These are phyloP conservation scores for Suillus hirtellus DNA, from an alignment of 768 basidiomycete genomes.

Conservation along the genomic window DNA sequence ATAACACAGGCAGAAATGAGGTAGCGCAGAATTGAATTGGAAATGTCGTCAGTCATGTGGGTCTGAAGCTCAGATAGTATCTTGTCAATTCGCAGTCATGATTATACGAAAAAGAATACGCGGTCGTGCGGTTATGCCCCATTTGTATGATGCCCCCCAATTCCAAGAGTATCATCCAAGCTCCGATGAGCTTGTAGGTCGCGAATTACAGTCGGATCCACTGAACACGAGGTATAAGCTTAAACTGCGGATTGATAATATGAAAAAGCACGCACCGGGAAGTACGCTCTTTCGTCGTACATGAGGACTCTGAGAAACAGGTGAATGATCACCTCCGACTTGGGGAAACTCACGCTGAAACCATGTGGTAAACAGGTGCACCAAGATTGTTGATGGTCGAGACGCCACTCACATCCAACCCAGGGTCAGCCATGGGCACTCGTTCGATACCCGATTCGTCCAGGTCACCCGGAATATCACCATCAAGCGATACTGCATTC, in stretches of 20 bases:
- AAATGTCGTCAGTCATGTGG: constrained; percentile 33
- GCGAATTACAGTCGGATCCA: constrained; percentile 85
- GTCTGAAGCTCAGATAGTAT: constrained; percentile 13
- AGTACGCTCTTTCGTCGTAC: constrained; percentile 93
- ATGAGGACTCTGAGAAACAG: constrained; percentile 67
- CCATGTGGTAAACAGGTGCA: constrained; percentile 19
- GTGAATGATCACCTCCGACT: constrained; percentile 59
- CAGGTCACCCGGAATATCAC: constrained; percentile 59
- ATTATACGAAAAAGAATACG: constrained; percentile 17
- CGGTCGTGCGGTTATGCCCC: constrained; percentile 24
- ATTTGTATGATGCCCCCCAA: constrained; percentile 30
- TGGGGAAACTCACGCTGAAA: constrained; percentile 67
- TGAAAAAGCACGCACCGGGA: constrained; percentile 56
- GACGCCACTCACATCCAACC: constrained; percentile 66
- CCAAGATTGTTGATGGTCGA: constrained; percentile 14
- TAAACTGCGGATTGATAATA: constrained; percentile 9
- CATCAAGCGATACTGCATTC: constrained; percentile 78
- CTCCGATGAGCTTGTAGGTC: constrained; percentile 88
- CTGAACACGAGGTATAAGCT: constrained; percentile 40
- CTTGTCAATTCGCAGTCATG: constrained; percentile 27
- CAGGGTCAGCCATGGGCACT: constrained; percentile 92
- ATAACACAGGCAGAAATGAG: constrained; percentile 14
- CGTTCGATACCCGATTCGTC: constrained; percentile 84
- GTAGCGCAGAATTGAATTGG: constrained; percentile 20
- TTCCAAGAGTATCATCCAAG: constrained; percentile 56